Evolutionary conservation across 768 basidiomycete genomes (phyloP).

Genomic region (Lactifluus volemus): DNA sequence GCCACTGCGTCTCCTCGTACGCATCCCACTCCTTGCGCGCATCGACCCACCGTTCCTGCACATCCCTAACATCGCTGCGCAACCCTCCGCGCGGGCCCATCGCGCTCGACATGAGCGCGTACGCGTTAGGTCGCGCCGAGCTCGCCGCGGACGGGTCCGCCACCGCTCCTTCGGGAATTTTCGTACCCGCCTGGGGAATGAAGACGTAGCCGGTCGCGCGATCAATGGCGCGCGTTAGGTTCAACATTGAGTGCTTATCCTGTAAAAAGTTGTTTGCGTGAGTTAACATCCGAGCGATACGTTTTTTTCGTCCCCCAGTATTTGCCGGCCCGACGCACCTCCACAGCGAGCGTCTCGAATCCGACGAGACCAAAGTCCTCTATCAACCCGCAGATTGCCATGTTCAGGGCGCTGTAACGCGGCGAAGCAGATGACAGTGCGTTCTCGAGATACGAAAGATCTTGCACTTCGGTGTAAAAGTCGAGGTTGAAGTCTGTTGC

Average conservation of each 20-base stretch:
- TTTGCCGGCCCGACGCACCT: conserved; percentile 40
- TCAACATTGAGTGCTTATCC: conserved; percentile 94
- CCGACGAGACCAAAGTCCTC: conserved; percentile 91
- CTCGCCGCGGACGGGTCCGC: conserved; percentile 30
- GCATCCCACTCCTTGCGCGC: conserved; percentile 74
- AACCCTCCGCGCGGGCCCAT: conserved; percentile 44
- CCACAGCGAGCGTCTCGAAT: conserved; percentile 95
- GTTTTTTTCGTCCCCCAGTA: no score
- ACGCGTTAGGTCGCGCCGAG: conserved; percentile 51
- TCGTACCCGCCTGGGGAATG: conserved; percentile 42
- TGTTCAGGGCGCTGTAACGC: conserved; percentile 71
- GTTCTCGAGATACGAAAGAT: conserved; percentile 80
- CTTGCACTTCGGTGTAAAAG: conserved; percentile 97
- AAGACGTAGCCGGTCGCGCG: conserved; percentile 90
- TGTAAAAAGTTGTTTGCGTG: conserved; percentile 24
- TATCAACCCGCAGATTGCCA: conserved; percentile 85
- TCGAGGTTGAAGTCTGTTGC: conserved; percentile 87
- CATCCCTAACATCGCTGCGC: conserved; percentile 53
- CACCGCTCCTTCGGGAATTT: conserved; percentile 27
- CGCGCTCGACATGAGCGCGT: conserved; percentile 59
- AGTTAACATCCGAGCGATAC: not conserved
- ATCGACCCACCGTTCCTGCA: conserved; percentile 95
- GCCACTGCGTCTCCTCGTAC: conserved; percentile 70
- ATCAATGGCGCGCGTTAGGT: conserved; percentile 77
- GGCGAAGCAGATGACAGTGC: conserved; percentile 56